Conservation (phyloP, 768 basidiomycete genomes). For the Coprinellus aureogranulatus region DNA sequence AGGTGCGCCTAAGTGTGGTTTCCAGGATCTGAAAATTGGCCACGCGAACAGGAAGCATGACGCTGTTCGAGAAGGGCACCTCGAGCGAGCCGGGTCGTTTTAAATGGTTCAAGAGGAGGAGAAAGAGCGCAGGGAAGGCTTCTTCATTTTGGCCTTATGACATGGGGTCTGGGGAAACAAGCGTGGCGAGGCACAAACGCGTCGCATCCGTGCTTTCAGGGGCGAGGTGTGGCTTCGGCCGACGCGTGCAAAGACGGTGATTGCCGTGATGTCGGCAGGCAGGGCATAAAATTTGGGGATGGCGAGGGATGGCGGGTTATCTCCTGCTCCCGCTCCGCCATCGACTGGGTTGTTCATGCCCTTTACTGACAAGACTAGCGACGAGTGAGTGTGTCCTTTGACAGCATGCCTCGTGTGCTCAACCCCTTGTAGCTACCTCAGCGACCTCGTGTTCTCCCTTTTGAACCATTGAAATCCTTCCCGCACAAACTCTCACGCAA, state of each 20-base stretch:
- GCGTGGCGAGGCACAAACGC: too few relatives aligned
- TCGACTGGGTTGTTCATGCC: conserved; percentile 56
- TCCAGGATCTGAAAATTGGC: too few relatives aligned
- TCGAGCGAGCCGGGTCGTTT: not conserved
- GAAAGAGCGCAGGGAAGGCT: not conserved
- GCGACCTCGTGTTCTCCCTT: conserved; percentile 87
- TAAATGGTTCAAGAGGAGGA: not conserved
- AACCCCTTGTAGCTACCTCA: conserved; percentile 67
- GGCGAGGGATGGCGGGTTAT: conserved; percentile 7
- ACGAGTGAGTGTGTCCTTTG: conserved; percentile 70
- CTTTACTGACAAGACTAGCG: conserved; percentile 83
- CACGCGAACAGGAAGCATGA: too few relatives aligned
- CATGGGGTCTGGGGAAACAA: too few relatives aligned
- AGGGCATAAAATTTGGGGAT: conserved; percentile 16
- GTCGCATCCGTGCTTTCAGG: too few relatives aligned
- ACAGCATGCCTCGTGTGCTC: not conserved
- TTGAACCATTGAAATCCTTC: conserved; percentile 37
- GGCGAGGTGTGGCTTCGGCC: too few relatives aligned
- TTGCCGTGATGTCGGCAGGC: not conserved
- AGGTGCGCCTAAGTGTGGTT: not conserved
- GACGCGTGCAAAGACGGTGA: too few relatives aligned
- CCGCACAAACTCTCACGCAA: too few relatives aligned
- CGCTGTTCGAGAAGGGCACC: not conserved
- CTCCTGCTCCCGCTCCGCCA: conserved; percentile 9
- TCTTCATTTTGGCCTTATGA: not conserved